phyloP scores from a whole-genome alignment of 2,329 filamentous ascomycete genomes.

The Pezicula neosporulosa region DNA sequence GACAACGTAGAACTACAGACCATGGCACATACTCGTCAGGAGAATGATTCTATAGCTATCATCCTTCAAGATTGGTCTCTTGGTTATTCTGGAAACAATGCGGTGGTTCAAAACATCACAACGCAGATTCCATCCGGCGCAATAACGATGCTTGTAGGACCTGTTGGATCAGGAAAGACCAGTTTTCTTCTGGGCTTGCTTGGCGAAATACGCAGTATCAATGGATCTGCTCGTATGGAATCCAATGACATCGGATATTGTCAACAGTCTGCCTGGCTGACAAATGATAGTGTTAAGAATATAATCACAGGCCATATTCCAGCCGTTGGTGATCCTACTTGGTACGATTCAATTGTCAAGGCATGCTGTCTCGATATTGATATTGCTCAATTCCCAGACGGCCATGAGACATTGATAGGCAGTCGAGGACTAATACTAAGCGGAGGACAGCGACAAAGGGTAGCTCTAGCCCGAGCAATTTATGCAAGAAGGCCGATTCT shows the following conservation, averaged over 20 bases:
- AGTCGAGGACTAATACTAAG: constrained; percentile 66
- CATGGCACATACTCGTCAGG: neutral
- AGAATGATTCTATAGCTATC: neutral
- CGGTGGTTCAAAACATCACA: neutral
- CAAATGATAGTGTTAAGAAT: constrained; percentile 23
- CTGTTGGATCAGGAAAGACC: constrained; percentile 23
- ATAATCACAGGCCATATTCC: constrained; percentile 18
- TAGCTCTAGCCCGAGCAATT: constrained; percentile 59
- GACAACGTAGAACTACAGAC: neutral
- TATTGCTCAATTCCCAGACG: constrained; percentile 27
- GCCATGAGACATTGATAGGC: constrained; percentile 37
- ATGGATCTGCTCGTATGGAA: constrained; percentile 9
- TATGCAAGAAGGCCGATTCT: constrained; percentile 25
- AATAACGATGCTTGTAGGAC: constrained; percentile 15
- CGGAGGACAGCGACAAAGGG: constrained; percentile 60
- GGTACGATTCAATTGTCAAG: constrained; percentile 22
- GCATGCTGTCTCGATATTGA: constrained; percentile 34
- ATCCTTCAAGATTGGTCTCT: neutral
- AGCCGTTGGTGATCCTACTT: constrained; percentile 7
- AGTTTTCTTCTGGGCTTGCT: constrained; percentile 15
- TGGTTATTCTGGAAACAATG: neutral
- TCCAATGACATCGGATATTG: constrained; percentile 13
- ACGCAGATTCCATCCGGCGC: neutral
- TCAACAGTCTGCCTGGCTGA: constrained; percentile 14
- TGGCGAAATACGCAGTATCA: constrained; percentile 8